A percentile compares a stretch with the other conserved stretches of the same genome.
Conservation (phyloP, 805 yeast genomes). For the Nakazawaea ernobii region DNA sequence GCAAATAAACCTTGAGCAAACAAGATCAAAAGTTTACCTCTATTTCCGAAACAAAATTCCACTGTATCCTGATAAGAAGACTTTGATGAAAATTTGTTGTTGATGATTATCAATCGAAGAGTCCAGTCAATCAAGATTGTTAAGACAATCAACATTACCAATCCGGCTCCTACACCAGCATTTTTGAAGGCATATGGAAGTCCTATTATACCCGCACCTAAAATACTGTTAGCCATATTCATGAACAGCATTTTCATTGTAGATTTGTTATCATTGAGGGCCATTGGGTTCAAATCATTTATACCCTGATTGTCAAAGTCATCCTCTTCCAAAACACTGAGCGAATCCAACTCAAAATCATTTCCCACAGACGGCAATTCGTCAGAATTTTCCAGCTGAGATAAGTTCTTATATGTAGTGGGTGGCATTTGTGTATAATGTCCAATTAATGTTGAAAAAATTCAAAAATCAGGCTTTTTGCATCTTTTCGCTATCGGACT, state of each 20-base stretch:
- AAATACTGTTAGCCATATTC: conserved; percentile 94
- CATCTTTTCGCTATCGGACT: no score
- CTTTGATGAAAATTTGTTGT: conserved; percentile 72
- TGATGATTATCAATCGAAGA: conserved; percentile 66
- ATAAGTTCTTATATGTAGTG: background rate
- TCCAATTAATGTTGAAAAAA: no score
- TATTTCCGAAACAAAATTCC: conserved; percentile 65
- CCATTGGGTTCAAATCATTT: conserved; percentile 1
- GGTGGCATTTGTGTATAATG: background rate
- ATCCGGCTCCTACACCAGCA: conserved; percentile 73
- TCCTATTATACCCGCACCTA: conserved; percentile 95
- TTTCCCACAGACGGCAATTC: background rate
- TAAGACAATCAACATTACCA: conserved; percentile 50
- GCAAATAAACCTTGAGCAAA: conserved; percentile 85
- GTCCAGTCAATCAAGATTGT: conserved; percentile 88
- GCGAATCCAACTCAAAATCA: background rate
- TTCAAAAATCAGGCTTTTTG: no score
- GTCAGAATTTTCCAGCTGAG: background rate
- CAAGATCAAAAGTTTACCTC: conserved; percentile 63
- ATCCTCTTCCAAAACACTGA: background rate
- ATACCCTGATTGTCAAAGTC: background rate
- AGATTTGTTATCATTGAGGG: conserved; percentile 33
- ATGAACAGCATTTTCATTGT: conserved; percentile 82
- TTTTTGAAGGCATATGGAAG: conserved; percentile 85
- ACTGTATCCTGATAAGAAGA: conserved; percentile 84